phyloP scores from a whole-genome alignment of 148 eudicot species.

The Camellia granthamiana region DNA sequence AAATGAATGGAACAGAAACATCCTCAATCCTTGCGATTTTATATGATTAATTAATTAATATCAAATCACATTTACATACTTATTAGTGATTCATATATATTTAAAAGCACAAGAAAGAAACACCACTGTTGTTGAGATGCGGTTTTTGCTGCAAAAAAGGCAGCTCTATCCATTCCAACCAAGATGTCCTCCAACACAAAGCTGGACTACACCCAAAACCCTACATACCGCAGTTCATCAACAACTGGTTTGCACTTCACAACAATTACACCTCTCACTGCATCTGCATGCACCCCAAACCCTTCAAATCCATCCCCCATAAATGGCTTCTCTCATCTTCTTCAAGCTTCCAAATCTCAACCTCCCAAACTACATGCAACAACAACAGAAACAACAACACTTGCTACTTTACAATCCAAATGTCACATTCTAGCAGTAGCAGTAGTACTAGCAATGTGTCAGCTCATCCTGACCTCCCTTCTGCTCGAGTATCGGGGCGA shows the following conservation, averaged over 20 bases:
- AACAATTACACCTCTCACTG: too few relatives aligned
- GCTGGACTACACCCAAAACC: slow-evolving; percentile 33
- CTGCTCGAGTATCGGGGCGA: slow-evolving; percentile 19
- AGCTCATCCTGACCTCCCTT: not conserved
- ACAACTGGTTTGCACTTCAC: slow-evolving; percentile 35
- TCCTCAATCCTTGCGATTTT: too few relatives aligned
- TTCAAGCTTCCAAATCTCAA: too few relatives aligned
- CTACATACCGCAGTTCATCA: slow-evolving; percentile 17
- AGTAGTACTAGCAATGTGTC: not conserved
- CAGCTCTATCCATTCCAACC: not conserved
- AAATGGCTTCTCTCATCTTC: slow-evolving; percentile 20
- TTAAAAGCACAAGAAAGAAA: too few relatives aligned
- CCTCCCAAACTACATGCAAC: slow-evolving; percentile 4
- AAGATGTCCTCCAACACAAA: slow-evolving; percentile 19
- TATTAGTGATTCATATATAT: too few relatives aligned
- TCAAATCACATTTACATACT: too few relatives aligned
- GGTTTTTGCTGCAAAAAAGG: not conserved
- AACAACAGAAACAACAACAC: too few relatives aligned
- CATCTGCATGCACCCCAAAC: not conserved
- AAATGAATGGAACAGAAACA: too few relatives aligned
- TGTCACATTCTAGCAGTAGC: slow-evolving; percentile 1
- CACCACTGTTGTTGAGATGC: too few relatives aligned
- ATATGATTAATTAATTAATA: too few relatives aligned
- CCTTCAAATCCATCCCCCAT: slow-evolving; percentile 11
- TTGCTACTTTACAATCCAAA: not conserved